Conservation (phyloP, 768 basidiomycete species). For the Brasilioporus rufonigricans region DNA sequence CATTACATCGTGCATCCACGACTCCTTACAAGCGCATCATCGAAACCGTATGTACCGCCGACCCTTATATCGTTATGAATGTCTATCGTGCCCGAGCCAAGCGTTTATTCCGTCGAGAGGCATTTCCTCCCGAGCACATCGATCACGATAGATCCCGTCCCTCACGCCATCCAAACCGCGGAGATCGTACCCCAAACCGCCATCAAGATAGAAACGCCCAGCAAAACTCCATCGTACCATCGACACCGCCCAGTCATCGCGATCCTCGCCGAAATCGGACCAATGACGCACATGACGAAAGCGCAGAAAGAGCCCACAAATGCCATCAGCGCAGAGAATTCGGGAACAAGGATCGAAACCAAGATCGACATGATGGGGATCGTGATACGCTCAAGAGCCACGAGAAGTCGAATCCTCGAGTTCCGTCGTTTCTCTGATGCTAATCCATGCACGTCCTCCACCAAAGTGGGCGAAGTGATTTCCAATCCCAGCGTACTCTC, state of each 20-base stretch:
- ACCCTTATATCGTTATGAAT: too few relatives aligned
- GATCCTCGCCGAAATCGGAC: constrained; percentile 73
- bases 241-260: constrained; percentile 49
- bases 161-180: constrained; percentile 47
- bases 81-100: too few relatives aligned
- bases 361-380: constrained; percentile 59
- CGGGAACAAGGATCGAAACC: constrained; percentile 74
- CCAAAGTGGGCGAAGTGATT: constrained; percentile 7
- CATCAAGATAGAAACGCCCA: constrained; percentile 58
- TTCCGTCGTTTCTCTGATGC: constrained; percentile 4
- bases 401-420: constrained; percentile 38
- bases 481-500: constrained; percentile 77
- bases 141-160: background rate
- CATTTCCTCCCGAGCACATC: too few relatives aligned
- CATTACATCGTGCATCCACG: too few relatives aligned
- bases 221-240: constrained; percentile 51
- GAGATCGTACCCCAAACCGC: constrained; percentile 75
- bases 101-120: too few relatives aligned
- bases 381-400: constrained; percentile 53
- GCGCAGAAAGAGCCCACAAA: constrained; percentile 91
- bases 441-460: constrained; percentile 29
- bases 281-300: constrained; percentile 70
- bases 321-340: constrained; percentile 83
- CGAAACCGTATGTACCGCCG: too few relatives aligned
- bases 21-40: too few relatives aligned